A percentile compares a stretch with the other conserved stretches of the same genome.
phyloP scores from a whole-genome alignment of 2,329 filamentous ascomycete genomes.

The Drechslerella coelobrocha region DNA sequence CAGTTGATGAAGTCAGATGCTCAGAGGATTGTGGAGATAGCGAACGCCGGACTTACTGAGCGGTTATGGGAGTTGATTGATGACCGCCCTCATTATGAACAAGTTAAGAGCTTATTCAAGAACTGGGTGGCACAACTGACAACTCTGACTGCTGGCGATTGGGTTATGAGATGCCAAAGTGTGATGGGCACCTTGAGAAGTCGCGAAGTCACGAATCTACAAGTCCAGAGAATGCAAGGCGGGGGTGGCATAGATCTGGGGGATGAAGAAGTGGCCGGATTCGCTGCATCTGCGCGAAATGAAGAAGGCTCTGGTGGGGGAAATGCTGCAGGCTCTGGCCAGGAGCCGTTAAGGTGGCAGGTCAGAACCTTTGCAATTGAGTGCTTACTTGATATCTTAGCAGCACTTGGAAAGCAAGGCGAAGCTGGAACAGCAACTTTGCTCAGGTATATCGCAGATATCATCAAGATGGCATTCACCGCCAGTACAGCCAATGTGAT shows the following conservation, averaged over 20 bases:
- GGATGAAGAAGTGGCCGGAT: constrained; percentile 96
- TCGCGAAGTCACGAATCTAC: constrained; percentile 65
- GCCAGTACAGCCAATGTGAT: constrained; percentile 93
- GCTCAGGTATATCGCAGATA: constrained; percentile 84
- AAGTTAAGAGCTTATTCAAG: constrained; percentile 82
- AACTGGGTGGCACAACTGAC: constrained; percentile 95
- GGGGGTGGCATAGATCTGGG: constrained; percentile 75
- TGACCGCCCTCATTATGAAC: constrained; percentile 73
- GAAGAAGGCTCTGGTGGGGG: constrained; percentile 69
- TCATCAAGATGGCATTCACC: constrained; percentile 95
- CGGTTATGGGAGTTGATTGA: constrained; percentile 91
- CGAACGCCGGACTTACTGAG: constrained; percentile 81
- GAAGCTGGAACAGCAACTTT: constrained; percentile 80
- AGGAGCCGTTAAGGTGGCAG: constrained; percentile 93
- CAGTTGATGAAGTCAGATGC: constrained; percentile 95
- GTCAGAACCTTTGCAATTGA: constrained; percentile 92
- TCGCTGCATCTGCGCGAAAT: constrained; percentile 66
- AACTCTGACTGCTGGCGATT: constrained; percentile 77
- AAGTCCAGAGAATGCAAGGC: constrained; percentile 58
- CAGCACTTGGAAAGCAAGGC: constrained; percentile 78
- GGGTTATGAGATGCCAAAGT: constrained; percentile 86
- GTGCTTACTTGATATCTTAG: constrained; percentile 82
- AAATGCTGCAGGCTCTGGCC: constrained; percentile 68
- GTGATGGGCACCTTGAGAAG: constrained; percentile 81
- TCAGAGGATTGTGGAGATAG: constrained; percentile 77